phyloP scores from a whole-genome alignment of 2,329 filamentous ascomycete genomes.

The Pseudonectria foliicola region DNA sequence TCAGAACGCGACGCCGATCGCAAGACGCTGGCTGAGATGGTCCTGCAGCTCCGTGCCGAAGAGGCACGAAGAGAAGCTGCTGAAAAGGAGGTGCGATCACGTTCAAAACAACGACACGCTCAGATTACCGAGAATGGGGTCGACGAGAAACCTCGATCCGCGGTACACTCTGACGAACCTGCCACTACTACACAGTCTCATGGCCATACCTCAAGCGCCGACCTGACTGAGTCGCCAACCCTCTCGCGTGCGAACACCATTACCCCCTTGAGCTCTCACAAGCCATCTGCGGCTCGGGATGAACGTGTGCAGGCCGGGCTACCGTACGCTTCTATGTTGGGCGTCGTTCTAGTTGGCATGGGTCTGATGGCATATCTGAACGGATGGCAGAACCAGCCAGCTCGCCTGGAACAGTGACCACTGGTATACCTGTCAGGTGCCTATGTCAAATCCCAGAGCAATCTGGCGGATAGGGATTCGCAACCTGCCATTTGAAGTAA shows the following conservation, averaged over 20 bases:
- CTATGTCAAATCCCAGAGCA: conserved; percentile 8
- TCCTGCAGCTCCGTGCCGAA: conserved; percentile 70
- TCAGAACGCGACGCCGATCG: conserved; percentile 64
- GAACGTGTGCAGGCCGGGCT: conserved; percentile 45
- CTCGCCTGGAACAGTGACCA: conserved; percentile 27
- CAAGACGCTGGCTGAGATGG: conserved; percentile 79
- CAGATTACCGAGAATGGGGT: conserved; percentile 14
- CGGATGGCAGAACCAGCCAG: conserved; percentile 56
- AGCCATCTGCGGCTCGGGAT: conserved; percentile 35
- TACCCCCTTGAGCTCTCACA: conserved; percentile 35
- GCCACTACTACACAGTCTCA: conserved; percentile 9
- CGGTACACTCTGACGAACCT: conserved; percentile 15
- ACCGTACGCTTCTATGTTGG: conserved; percentile 75
- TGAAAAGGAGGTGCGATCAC: conserved; percentile 33
- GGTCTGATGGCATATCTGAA: conserved; percentile 83
- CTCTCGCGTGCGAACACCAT: conserved; percentile 44
- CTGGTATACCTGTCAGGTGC: conserved; percentile 9
- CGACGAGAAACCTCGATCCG: conserved; percentile 9
- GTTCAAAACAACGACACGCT: conserved; percentile 26
- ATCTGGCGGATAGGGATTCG: conserved; percentile 9
- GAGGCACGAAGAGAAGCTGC: conserved; percentile 42
- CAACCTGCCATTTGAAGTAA: conserved; percentile 15
- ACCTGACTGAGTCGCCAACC: conserved; percentile 32
- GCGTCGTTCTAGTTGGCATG: conserved; percentile 74
- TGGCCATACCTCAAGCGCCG: conserved; percentile 22